Evolutionary conservation across 2,329 filamentous ascomycete species (phyloP).

Genomic region (Hymenoscyphus infarciens): DNA sequence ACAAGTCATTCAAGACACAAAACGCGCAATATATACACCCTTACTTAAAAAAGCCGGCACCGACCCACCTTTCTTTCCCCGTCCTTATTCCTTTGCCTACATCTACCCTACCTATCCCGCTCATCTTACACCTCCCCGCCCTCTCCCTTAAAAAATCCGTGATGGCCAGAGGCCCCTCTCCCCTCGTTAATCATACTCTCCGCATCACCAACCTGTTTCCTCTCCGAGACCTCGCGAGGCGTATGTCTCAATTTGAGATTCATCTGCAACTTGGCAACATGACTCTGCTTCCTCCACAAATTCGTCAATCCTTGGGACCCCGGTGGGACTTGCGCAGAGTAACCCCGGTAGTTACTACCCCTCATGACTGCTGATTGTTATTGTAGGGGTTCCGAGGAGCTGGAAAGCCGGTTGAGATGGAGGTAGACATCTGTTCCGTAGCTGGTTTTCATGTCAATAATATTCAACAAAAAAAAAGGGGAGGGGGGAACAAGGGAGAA

Average conservation of each 20-base stretch:
- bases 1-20: too few species aligned
- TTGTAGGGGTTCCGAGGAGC: conserved; percentile 93
- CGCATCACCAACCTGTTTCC: conserved; percentile 86
- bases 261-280: conserved; percentile 29
- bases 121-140: conserved; percentile 28
- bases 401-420: conserved; percentile 91
- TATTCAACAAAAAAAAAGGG: too few species aligned
- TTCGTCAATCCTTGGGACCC: conserved; percentile 61
- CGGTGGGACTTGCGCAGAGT: conserved; percentile 32
- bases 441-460: conserved; percentile 43
- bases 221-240: conserved; percentile 70
- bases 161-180: conserved; percentile 26
- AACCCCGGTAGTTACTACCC: conserved; percentile 46
- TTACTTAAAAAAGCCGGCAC: too few species aligned
- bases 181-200: conserved; percentile 66
- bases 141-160: conserved; percentile 35
- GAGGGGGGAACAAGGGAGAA: conserved; percentile 33
- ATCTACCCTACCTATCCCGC: not conserved
- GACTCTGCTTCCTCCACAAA: conserved; percentile 47
- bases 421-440: conserved; percentile 99
- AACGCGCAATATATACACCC: too few species aligned
- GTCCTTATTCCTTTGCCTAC: too few species aligned
- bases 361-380: conserved; percentile 82
- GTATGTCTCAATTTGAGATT: conserved; percentile 59
- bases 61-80: too few species aligned